phyloP scores from a whole-genome alignment of 257 asterid species.

The Primulina tabacum region DNA sequence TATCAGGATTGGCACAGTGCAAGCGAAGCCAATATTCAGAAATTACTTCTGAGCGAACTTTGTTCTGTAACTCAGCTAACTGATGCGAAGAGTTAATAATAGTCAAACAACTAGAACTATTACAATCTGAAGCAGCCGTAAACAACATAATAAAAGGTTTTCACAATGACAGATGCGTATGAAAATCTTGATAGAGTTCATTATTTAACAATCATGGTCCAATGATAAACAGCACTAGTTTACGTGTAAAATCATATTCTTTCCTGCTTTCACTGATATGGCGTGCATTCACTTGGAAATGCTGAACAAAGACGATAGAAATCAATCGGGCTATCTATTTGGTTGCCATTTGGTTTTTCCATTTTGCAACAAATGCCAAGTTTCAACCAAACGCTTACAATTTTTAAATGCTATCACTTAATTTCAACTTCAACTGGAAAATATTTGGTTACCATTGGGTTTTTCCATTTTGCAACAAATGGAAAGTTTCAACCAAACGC shows the following conservation, averaged over 20 bases:
- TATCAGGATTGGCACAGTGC: conserved; percentile 79
- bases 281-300: conserved; percentile 8
- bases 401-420: neutral
- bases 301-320: conserved; percentile 6
- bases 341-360: conserved; percentile 3
- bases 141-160: conserved; percentile 4
- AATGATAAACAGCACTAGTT: neutral
- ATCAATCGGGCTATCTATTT: neutral
- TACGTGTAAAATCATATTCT: neutral
- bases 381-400: conserved; percentile 3
- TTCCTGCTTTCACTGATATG: neutral
- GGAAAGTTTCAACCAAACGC: no score
- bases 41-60: conserved; percentile 86
- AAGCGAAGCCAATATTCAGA: conserved; percentile 93
- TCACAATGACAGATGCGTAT: neutral
- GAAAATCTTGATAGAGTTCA: neutral
- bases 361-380: conserved; percentile 8
- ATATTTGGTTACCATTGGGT: no score
- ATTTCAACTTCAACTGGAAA: neutral
- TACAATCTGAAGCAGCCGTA: conserved; percentile 14
- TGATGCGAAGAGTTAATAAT: conserved; percentile 34
- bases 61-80: conserved; percentile 78
- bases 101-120: conserved; percentile 19
- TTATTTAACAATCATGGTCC: neutral
- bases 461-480: no score